Conservation (phyloP, 257 asterid species). For the Gentiana dahurica region DNA sequence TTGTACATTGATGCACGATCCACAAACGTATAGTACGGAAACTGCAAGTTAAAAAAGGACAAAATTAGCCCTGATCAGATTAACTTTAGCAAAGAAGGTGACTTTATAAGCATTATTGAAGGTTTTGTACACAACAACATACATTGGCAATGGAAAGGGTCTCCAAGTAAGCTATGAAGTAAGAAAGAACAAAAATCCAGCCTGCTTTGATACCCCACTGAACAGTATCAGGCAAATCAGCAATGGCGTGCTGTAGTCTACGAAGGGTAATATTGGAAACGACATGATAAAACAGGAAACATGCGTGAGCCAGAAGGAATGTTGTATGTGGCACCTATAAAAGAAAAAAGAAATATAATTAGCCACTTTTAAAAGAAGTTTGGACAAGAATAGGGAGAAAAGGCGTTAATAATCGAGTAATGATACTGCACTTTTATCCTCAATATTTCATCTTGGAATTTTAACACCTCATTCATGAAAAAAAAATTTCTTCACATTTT, state of each 20-base stretch:
- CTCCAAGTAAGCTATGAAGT: slow-evolving; percentile 83
- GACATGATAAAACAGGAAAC: slow-evolving; percentile 94
- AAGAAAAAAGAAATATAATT: not conserved
- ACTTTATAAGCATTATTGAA: too few species aligned
- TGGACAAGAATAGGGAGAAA: not conserved
- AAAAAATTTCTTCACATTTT: too few species aligned
- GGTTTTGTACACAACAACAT: slow-evolving; percentile 17
- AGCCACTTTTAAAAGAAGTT: slow-evolving; percentile 1
- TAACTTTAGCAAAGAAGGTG: slow-evolving; percentile 1
- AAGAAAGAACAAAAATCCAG: slow-evolving; percentile 78
- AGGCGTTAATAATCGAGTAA: not conserved
- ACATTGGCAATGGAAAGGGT: slow-evolving; percentile 84
- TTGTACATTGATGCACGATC: slow-evolving; percentile 89
- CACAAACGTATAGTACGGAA: slow-evolving; percentile 84
- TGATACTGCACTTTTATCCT: too few species aligned
- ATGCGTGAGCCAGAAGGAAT: slow-evolving; percentile 83
- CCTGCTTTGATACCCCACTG: slow-evolving; percentile 59
- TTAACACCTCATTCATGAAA: not conserved
- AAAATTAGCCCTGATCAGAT: not conserved
- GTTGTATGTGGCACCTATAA: slow-evolving; percentile 92
- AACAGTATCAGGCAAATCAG: slow-evolving; percentile 56
- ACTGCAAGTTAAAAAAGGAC: slow-evolving; percentile 40
- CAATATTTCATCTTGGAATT: too few species aligned
- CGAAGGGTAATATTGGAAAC: slow-evolving; percentile 82
- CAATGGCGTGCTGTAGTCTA: slow-evolving; percentile 53